phyloP scores from a whole-genome alignment of 768 basidiomycete genomes.

The Boletus vinaceobasis region DNA sequence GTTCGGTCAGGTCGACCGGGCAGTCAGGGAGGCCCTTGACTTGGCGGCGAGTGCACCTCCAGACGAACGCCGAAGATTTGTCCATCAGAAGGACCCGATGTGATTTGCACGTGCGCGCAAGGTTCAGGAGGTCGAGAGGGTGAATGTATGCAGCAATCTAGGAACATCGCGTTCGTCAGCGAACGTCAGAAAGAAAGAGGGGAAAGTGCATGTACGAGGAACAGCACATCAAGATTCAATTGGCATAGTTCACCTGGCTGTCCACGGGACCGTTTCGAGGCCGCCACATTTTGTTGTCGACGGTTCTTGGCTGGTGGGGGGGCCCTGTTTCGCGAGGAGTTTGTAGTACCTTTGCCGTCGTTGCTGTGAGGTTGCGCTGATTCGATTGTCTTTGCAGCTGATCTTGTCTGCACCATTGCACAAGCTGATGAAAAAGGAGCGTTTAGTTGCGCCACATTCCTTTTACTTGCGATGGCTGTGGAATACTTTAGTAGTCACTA shows the following conservation, averaged over 20 bases:
- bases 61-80: conserved; percentile 23
- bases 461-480: neutral
- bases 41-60: conserved; percentile 28
- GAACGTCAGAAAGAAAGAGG: neutral
- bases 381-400: neutral
- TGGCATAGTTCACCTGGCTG: neutral
- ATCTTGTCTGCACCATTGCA: neutral
- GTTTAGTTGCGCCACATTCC: neutral
- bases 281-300: too few relatives aligned
- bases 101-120: conserved; percentile 38
- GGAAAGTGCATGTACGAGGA: conserved; percentile 6
- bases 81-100: conserved; percentile 36
- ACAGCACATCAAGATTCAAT: conserved; percentile 20
- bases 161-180: neutral
- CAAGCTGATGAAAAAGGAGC: neutral
- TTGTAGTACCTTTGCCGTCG: neutral
- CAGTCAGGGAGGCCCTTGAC: conserved; percentile 39
- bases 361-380: neutral
- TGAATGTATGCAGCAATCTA: conserved; percentile 41
- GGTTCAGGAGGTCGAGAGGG: conserved; percentile 28
- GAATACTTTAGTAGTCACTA: too few relatives aligned
- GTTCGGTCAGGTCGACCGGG: conserved; percentile 44
- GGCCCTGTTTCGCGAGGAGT: too few relatives aligned
- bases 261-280: neutral
- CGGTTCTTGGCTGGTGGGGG: neutral